Evolutionary conservation across 805 yeast species (phyloP).

Genomic region (Wickerhamiella lipophila): DNA sequence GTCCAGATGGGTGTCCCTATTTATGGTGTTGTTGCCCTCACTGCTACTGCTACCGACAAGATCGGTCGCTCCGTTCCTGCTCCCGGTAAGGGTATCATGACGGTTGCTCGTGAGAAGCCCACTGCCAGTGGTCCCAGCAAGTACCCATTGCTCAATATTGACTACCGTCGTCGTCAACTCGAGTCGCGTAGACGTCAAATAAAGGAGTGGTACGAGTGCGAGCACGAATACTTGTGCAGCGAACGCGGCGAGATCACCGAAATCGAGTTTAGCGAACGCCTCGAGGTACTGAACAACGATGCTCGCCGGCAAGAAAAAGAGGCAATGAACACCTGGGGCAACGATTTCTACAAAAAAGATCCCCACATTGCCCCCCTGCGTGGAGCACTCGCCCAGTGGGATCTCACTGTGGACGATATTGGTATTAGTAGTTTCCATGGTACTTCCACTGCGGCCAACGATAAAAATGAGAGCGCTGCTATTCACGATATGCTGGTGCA

Average conservation of each 20-base stretch:
- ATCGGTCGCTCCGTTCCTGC: conserved; percentile 99
- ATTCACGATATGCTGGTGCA: conserved; percentile 87
- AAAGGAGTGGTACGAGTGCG: conserved; percentile 73
- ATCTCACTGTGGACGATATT: conserved; percentile 85
- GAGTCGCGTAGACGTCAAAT: conserved; percentile 65
- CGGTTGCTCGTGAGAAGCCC: conserved; percentile 75
- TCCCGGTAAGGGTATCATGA: conserved; percentile 98
- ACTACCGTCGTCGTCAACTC: conserved; percentile 88
- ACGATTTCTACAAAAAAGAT: conserved; percentile 80
- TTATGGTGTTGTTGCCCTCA: conserved; percentile 84
- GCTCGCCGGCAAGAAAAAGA: conserved; percentile 72
- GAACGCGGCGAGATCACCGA: conserved; percentile 50
- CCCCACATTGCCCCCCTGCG: conserved; percentile 93
- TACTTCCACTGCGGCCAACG: conserved; percentile 96
- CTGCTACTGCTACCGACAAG: conserved; percentile 96
- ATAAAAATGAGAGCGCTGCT: conserved; percentile 92
- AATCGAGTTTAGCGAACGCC: conserved; percentile 59
- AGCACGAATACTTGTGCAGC: conserved; percentile 53
- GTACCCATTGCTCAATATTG: conserved; percentile 70
- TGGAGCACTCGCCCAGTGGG: conserved; percentile 91
- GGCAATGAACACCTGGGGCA: conserved; percentile 92
- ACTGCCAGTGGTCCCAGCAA: conserved; percentile 47
- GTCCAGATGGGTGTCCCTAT: conserved; percentile 98
- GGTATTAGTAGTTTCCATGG: conserved; percentile 99
- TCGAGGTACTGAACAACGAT: conserved; percentile 78